Evolutionary conservation across 2,329 filamentous ascomycete species (phyloP), one percentile per base, ranked within the genome.

Genomic region (Pseudocercospora vitis): DNA sequence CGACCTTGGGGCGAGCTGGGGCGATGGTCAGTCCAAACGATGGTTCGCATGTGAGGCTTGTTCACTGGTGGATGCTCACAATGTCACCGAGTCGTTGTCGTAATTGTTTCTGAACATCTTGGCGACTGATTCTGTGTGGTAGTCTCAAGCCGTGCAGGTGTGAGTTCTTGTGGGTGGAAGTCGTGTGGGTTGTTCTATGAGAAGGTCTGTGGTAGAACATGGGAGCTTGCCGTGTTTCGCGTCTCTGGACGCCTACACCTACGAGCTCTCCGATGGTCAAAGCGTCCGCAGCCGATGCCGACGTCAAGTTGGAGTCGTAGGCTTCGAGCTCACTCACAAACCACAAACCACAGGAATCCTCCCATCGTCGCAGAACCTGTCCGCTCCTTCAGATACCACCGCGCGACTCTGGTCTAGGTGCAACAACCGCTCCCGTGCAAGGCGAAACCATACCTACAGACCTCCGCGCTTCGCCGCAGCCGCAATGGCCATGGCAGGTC

Each of bases 11-110:
- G 94, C 68, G 94, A 99, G 85, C 91, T 96, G 69, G n/a, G 14
- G 12, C 32, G 42, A 49, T 49, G 23, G 44, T 46, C 21, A 48
- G 47, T 55, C 14, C 16, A n/a, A 37, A 33, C 12, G 26, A 31
- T 19, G 32, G 16, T 47, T 48, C 16, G 26, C 49, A 31, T 50
- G 24, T 32, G 26, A 29, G 29, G 37, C 14, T 37, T 21, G 16
- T 14, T 7, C 12, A 37, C 21, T 11, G 14, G 33, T 8, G 18
- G 33, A 19, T 44, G 76, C 86, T 77, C 82, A 96, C 91, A 97
- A 99, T 78, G 94, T 99, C 78, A 97, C 91, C 61, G 92, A 95
- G 77, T 99, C 94, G 85, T 99, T 99, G 80, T 99, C 94, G 82
- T 99, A 99, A 78, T 97, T 97, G 82, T 99, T 99, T 78, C 94